Evolutionary conservation across 805 yeast genomes (phyloP), one percentile per base, ranked within the genome.

Genomic region (Middelhovenomyces tepae): DNA sequence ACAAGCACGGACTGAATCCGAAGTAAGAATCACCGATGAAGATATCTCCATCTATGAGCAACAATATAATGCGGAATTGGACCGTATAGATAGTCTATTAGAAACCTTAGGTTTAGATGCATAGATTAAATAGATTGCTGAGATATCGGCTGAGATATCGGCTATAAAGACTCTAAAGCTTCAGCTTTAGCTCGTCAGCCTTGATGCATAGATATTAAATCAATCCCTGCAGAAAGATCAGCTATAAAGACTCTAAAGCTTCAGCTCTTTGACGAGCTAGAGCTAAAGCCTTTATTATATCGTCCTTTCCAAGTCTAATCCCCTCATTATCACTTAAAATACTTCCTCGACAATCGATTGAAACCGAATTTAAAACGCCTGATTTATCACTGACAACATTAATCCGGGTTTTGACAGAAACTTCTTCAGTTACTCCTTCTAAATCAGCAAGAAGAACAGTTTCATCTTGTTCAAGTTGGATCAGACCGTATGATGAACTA

Each of bases 341-440:
- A n/a, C n/a, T n/a, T n/a, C n/a, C n/a, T n/a, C n/a, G n/a, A n/a
- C n/a, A n/a, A n/a, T n/a, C n/a, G n/a, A n/a, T n/a, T n/a, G n/a
- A n/a, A n/a, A n/a, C n/a, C n/a, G n/a, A n/a, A n/a, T n/a, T n/a
- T n/a, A n/a, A n/a, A n/a, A n/a, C n/a, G n/a, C n/a, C n/a, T n/a
- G n/a, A n/a, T n/a, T n/a, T n/a, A n/a, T 35, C 33, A 4, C 38
- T 34, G 10, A 75, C 63, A 1, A 74, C 64, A 15, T 64, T 57
- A 10, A 83, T 57, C 13, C 73, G 66, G 27, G 81, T 72, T 27
- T 56, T 57, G 2, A 78, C 65, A 20, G 75, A 65, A 8, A 62
- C 49, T 47, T 84, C 93, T 54, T 85, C 95, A 4, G 86, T 79
- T 39, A 80, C 89, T 9, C 93, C 93, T 51, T 84, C 93, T 25